Evolutionary conservation across 495 filamentous ascomycete species (phyloP), one percentile per base, ranked within the genome.

Genomic region (Terfezia claveryi): DNA sequence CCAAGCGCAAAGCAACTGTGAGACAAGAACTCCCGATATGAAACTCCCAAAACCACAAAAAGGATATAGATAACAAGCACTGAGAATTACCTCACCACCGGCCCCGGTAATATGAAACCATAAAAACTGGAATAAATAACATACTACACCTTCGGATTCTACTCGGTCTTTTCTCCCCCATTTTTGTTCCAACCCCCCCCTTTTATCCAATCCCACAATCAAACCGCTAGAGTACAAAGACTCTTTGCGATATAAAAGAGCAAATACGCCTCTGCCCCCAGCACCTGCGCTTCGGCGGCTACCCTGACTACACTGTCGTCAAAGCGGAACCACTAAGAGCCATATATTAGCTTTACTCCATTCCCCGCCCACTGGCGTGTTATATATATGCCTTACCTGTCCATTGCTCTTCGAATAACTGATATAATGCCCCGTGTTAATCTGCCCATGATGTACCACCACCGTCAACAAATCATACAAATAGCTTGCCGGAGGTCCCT

Each of bases 351-450:
- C 20, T 46, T 6, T 46, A 46, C 17, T 20, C 20, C 20, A 20
- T 20, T 1, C 17, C 14, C 14, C 41, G 12, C 41, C 12, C 17
- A 46, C 12, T 2, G 8, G 41, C 17, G 41, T 14, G 14, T 3
- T 46, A 8, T 46, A 8, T 46, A 27, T 17, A 55, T 36, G 36
- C 69, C 78, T 56, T 66, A 84, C 82, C 73, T 83, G 79, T 52
- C 83, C 79, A 23, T 81, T 83, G 52, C 83, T 79, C 20, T 84
- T 71, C 51, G 81, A 83, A 67, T 89, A 95, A n/a, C 78, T 80
- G 56, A 85, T 78, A 66, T 95, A 95, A 64, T 95, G 88, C 0
- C 88, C 84, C 38, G 84, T 81, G 59, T 93, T 85, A 56, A 94
- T 83, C 62, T 85, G 82, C 12, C 87, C 88, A 37, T 80, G 78